A percentile compares a stretch with the other conserved stretches of the same genome.
These are phyloP conservation scores for Colletotrichum sp. DNA, from an alignment of 2,329 filamentous ascomycete genomes.

Conservation along the genomic window DNA sequence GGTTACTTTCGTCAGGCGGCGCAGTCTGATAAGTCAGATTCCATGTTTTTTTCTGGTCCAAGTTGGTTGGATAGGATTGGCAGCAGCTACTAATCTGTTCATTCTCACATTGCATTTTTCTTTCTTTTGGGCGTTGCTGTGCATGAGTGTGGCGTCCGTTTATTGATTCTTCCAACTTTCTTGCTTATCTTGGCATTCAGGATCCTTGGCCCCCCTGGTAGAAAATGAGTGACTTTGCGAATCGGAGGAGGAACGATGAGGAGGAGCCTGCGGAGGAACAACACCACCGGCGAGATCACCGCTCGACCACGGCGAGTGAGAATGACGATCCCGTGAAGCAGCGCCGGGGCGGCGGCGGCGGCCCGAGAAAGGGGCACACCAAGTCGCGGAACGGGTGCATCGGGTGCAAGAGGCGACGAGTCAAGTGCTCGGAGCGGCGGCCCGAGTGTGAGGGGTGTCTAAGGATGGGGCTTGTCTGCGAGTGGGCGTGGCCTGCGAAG, in stretches of 20 bases:
- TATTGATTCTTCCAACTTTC: background rate
- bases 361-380: slow-evolving; percentile 38
- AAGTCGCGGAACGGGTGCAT: slow-evolving; percentile 38
- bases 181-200: background rate
- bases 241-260: background rate
- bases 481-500: slow-evolving; percentile 32
- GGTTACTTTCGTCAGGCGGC: background rate
- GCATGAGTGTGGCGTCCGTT: background rate
- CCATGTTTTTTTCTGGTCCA: background rate
- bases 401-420: slow-evolving; percentile 42
- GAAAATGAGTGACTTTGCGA: background rate
- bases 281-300: fast-evolving
- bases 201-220: background rate
- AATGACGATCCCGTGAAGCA: background rate
- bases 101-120: background rate
- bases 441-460: slow-evolving; percentile 40
- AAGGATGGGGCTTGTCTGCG: slow-evolving; percentile 39
- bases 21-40: background rate
- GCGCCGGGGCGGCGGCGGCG: slow-evolving; percentile 21
- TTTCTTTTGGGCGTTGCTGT: background rate
- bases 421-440: slow-evolving; percentile 46
- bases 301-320: background rate
- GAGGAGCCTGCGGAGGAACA: background rate
- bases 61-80: background rate
- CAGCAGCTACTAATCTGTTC: background rate